Evolutionary conservation across 2,329 filamentous ascomycete genomes (phyloP).

Genomic region (Orbilia brochopaga): DNA sequence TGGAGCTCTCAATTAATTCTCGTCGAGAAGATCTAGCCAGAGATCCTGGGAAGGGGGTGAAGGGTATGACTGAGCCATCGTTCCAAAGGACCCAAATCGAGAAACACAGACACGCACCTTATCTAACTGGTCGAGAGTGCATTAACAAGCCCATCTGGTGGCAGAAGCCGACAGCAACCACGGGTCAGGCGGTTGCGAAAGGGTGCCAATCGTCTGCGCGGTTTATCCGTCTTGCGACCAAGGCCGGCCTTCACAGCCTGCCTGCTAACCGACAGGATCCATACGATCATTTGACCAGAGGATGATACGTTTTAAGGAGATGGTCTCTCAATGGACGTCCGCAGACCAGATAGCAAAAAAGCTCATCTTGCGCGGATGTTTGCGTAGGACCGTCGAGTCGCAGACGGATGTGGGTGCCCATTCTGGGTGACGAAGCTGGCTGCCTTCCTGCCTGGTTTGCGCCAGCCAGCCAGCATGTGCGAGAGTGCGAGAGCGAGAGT

Average conservation of each 20-base stretch:
- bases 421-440: slow-evolving; percentile 47
- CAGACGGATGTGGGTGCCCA: slow-evolving; percentile 38
- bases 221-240: slow-evolving; percentile 37
- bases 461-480: slow-evolving; percentile 14
- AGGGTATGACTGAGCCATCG: slow-evolving; percentile 45
- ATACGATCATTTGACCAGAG: slow-evolving; percentile 50
- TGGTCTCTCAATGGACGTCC: slow-evolving; percentile 22
- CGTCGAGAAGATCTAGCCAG: slow-evolving; percentile 30
- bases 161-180: slow-evolving; percentile 25
- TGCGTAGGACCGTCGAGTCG: slow-evolving; percentile 25
- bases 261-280: slow-evolving; percentile 50
- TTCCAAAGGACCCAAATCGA: slow-evolving; percentile 23
- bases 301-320: slow-evolving; percentile 8
- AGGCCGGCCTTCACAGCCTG: slow-evolving; percentile 46
- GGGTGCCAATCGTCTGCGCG: slow-evolving; percentile 40
- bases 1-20: slow-evolving; percentile 36
- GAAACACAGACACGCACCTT: slow-evolving; percentile 20
- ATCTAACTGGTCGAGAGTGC: slow-evolving; percentile 45
- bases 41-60: slow-evolving; percentile 38
- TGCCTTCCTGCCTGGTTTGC: slow-evolving; percentile 47
- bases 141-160: slow-evolving; percentile 25
- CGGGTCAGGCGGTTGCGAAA: slow-evolving; percentile 32
- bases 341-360: slow-evolving; percentile 32
- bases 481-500: too few species aligned
- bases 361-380: slow-evolving; percentile 48